Conservation (phyloP, 2,329 filamentous ascomycete species). For the Aspergillus sp. region DNA sequence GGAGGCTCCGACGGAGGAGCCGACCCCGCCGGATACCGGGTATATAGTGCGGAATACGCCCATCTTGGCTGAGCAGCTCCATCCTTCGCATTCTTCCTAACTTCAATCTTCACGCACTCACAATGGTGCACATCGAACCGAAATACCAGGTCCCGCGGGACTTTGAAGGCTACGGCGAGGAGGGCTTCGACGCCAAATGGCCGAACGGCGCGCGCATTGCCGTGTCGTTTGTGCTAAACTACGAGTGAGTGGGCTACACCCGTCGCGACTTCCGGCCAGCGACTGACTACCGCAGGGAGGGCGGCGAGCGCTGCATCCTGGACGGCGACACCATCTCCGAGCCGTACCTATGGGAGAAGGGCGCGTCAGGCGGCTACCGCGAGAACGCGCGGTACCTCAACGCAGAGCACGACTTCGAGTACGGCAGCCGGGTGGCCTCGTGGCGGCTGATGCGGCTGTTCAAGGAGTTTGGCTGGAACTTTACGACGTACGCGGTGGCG, state of each 20-base stretch:
- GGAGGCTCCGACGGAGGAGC: neutral
- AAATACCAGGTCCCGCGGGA: slow-evolving; percentile 9
- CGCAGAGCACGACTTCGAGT: slow-evolving; percentile 9
- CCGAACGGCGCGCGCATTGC: slow-evolving; percentile 8
- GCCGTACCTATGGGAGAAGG: slow-evolving; percentile 38
- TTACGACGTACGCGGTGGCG: slow-evolving; percentile 47
- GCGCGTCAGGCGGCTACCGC: slow-evolving; percentile 16
- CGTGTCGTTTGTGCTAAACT: slow-evolving; percentile 8
- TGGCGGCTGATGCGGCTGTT: slow-evolving; percentile 23
- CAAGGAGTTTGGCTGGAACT: slow-evolving; percentile 54
- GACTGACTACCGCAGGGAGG: neutral
- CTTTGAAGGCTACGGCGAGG: slow-evolving; percentile 10
- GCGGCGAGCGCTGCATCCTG: slow-evolving; percentile 28
- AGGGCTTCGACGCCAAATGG: slow-evolving; percentile 10
- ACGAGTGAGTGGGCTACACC: neutral
- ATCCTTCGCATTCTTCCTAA: neutral
- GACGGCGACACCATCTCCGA: slow-evolving; percentile 22
- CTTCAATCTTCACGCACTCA: neutral
- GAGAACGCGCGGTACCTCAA: slow-evolving; percentile 5
- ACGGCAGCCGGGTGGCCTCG: slow-evolving; percentile 6
- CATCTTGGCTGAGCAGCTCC: neutral
- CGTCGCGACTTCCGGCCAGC: neutral
- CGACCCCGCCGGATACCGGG: neutral
- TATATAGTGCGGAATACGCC: neutral
- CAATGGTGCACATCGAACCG: slow-evolving; percentile 6